A percentile compares a stretch with the other conserved stretches of the same genome.
Conservation (phyloP, 139 green algal genomes). For the Tetratostichococcus sp. region DNA sequence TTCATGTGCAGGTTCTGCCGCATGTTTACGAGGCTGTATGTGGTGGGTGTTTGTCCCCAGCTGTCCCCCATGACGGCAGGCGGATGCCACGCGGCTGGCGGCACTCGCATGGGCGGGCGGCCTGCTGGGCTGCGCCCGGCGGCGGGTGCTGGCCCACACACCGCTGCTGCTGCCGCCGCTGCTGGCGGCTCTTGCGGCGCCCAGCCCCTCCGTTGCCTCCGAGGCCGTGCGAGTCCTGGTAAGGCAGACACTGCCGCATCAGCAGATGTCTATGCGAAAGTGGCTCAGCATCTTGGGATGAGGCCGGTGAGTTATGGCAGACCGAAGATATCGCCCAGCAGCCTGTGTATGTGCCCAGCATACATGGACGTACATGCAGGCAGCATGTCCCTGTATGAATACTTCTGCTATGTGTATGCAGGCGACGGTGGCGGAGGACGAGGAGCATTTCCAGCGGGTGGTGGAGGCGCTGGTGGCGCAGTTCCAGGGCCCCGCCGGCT, state of each 20-base stretch:
- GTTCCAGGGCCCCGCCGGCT: conserved; percentile 33
- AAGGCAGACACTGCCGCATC: not conserved
- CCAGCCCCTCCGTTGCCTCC: conserved; percentile 53
- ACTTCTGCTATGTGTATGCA: too few species aligned
- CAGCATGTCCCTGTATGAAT: too few species aligned
- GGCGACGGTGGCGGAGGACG: conserved; percentile 18
- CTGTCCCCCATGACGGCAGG: too few species aligned
- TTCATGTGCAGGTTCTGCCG: too few species aligned
- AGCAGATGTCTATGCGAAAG: too few species aligned
- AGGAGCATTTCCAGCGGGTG: conserved; percentile 46
- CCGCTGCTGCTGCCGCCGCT: conserved; percentile 63
- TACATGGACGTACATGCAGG: too few species aligned
- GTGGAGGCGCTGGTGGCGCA: conserved; percentile 49
- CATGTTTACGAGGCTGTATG: too few species aligned
- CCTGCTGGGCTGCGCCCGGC: conserved; percentile 31
- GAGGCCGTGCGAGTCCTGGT: conserved; percentile 40
- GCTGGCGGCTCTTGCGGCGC: conserved; percentile 46
- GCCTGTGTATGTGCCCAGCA: too few species aligned
- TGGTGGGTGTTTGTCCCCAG: too few species aligned
- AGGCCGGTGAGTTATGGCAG: too few species aligned
- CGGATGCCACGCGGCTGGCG: conserved; percentile 71
- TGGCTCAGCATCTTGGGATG: too few species aligned
- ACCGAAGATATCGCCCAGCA: too few species aligned
- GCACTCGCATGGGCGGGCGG: conserved; percentile 73
- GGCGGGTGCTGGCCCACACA: conserved; percentile 54